Evolutionary conservation across 2,329 filamentous ascomycete genomes (phyloP).

Genomic region (Nothophoma quercina): DNA sequence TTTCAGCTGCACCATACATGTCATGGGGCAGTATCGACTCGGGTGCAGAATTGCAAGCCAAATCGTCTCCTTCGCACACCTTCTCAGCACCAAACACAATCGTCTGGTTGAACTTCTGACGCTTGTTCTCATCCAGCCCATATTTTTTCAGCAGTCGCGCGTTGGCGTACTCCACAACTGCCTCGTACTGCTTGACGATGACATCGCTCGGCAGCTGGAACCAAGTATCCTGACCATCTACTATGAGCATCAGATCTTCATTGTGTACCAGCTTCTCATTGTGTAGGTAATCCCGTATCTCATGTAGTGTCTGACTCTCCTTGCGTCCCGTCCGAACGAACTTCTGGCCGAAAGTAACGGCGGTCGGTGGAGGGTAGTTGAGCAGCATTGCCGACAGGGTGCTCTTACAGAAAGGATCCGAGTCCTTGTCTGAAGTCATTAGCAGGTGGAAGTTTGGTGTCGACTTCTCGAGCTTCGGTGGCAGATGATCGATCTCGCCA

Average conservation of each 20-base stretch:
- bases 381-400: constrained; percentile 65
- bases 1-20: constrained; percentile 57
- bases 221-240: constrained; percentile 70
- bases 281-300: constrained; percentile 58
- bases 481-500: constrained; percentile 37
- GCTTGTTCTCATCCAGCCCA: constrained; percentile 41
- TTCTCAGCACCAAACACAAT: constrained; percentile 66
- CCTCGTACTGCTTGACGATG: constrained; percentile 68
- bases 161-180: constrained; percentile 62
- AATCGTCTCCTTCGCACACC: constrained; percentile 58
- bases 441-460: constrained; percentile 62
- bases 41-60: constrained; percentile 62
- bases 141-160: constrained; percentile 60
- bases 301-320: constrained; percentile 56
- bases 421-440: constrained; percentile 58
- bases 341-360: constrained; percentile 56
- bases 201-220: constrained; percentile 71
- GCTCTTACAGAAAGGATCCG: constrained; percentile 63
- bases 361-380: constrained; percentile 65
- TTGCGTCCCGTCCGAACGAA: constrained; percentile 36
- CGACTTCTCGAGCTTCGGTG: constrained; percentile 40
- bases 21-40: constrained; percentile 59
- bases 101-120: constrained; percentile 55
- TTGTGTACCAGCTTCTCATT: constrained; percentile 58
- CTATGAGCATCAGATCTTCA: constrained; percentile 68